A percentile compares a stretch with the other conserved stretches of the same genome.
These are phyloP conservation scores for Suillus variegatus DNA, from an alignment of 768 basidiomycete species.

Conservation along the genomic window DNA sequence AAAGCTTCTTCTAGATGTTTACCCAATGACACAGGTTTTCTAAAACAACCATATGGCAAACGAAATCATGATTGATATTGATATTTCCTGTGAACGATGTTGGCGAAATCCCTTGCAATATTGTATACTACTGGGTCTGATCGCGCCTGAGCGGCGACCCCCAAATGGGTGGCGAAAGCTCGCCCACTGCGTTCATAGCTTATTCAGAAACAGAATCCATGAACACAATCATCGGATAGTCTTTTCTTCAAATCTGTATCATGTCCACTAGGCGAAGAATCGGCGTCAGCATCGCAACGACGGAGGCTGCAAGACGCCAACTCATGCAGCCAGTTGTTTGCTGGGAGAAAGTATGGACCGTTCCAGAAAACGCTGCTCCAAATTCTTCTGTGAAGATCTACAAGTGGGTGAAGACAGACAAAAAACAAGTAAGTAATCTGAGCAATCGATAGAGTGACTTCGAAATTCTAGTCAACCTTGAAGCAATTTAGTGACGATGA, in stretches of 20 bases:
- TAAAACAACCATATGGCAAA: conserved; percentile 39
- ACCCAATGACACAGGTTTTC: conserved; percentile 49
- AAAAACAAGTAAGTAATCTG: conserved; percentile 59
- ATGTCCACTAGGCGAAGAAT: conserved; percentile 80
- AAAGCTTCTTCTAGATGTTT: conserved; percentile 33
- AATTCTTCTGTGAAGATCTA: conserved; percentile 65
- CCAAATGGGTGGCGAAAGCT: neutral
- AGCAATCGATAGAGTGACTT: neutral
- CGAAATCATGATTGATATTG: conserved; percentile 46
- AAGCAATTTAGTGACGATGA: conserved; percentile 92
- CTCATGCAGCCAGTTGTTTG: conserved; percentile 89
- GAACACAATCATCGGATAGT: neutral
- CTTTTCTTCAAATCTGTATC: neutral
- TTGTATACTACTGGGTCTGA: no score
- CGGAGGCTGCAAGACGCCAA: conserved; percentile 79
- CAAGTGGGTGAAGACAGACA: conserved; percentile 83
- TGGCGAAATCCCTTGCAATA: no score
- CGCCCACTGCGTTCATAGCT: neutral
- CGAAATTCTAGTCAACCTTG: conserved; percentile 11
- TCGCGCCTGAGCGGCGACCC: neutral
- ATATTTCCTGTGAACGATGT: no score
- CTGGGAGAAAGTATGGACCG: conserved; percentile 80
- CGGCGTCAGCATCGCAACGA: conserved; percentile 73
- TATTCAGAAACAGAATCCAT: neutral
- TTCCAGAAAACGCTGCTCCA: conserved; percentile 54